Conservation (phyloP, 2,329 filamentous ascomycete genomes). For the Aureobasidium subglaciale region DNA sequence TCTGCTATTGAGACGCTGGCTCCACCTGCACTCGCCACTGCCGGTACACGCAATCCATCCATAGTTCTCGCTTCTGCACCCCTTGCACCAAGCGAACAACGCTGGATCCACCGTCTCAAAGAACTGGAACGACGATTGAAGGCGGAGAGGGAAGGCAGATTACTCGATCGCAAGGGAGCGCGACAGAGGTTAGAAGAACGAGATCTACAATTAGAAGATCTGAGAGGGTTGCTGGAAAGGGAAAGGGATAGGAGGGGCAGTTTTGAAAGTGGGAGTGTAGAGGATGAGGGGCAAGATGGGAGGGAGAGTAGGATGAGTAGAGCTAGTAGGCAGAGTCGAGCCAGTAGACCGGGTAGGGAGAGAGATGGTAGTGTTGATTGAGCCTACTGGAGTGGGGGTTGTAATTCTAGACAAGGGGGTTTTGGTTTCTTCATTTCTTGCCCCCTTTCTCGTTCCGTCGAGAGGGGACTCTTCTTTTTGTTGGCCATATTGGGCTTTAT, state of each 20-base stretch:
- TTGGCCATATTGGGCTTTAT: no score
- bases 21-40: slow-evolving; percentile 11
- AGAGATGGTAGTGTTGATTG: slow-evolving; percentile 10
- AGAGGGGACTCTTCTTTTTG: no score
- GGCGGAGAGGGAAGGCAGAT: slow-evolving; percentile 76
- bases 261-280: not conserved
- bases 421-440: not conserved
- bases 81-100: slow-evolving; percentile 53
- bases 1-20: slow-evolving; percentile 41
- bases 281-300: not conserved
- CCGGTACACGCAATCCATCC: not conserved
- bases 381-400: not conserved
- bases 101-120: slow-evolving; percentile 77
- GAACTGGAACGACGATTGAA: slow-evolving; percentile 86
- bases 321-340: not conserved
- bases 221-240: slow-evolving; percentile 57
- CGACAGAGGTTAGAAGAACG: slow-evolving; percentile 70
- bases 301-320: not conserved
- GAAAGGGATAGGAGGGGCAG: slow-evolving; percentile 39
- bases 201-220: slow-evolving; percentile 64
- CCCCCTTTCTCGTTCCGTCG: no score
- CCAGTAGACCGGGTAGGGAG: not conserved
- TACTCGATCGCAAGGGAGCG: slow-evolving; percentile 78
- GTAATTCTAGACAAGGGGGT: not conserved
- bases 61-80: slow-evolving; percentile 33